Percentiles rank a stretch among this genome's conserved stretches.
Conservation (phyloP, 2,329 filamentous ascomycete genomes). For the Diaporthe eres region DNA sequence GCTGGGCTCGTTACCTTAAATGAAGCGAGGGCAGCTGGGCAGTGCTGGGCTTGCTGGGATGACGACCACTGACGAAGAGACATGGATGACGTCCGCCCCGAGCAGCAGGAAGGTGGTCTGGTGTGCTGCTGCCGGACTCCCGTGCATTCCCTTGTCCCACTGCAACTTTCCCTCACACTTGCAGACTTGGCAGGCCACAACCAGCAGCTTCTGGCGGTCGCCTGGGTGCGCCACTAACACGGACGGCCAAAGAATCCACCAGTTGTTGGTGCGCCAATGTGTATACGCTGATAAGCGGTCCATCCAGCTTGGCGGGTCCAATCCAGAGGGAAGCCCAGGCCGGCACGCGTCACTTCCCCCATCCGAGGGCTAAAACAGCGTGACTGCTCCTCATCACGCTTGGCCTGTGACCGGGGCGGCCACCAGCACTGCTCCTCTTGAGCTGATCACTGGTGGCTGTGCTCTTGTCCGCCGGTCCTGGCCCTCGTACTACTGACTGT, state of each 20-base stretch:
- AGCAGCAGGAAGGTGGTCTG: conserved; percentile 8
- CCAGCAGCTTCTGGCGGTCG: background rate
- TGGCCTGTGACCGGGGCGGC: conserved; percentile 5
- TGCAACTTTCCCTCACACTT: conserved; percentile 14
- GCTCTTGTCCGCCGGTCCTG: background rate
- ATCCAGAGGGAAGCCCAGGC: background rate
- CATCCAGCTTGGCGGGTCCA: background rate
- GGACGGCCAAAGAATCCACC: background rate
- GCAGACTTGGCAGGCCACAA: conserved; percentile 11
- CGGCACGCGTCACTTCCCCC: conserved; percentile 10
- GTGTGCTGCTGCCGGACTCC: conserved; percentile 21
- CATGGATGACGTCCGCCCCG: conserved; percentile 25
- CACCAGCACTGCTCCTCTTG: background rate
- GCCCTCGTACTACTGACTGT: conserved; percentile 24
- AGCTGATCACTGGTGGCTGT: conserved; percentile 33
- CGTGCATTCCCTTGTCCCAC: conserved; percentile 2
- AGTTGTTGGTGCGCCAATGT: background rate
- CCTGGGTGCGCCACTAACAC: background rate
- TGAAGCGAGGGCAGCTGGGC: conserved; percentile 7
- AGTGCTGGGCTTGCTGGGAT: conserved; percentile 19
- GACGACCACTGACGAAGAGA: conserved; percentile 21
- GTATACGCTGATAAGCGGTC: background rate
- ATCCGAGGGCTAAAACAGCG: conserved; percentile 31
- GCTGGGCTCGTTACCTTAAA: conserved; percentile 26
- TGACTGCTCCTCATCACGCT: conserved; percentile 14